Evolutionary conservation across 148 eudicot species (phyloP).

Genomic region (Dianthus caryophyllus): DNA sequence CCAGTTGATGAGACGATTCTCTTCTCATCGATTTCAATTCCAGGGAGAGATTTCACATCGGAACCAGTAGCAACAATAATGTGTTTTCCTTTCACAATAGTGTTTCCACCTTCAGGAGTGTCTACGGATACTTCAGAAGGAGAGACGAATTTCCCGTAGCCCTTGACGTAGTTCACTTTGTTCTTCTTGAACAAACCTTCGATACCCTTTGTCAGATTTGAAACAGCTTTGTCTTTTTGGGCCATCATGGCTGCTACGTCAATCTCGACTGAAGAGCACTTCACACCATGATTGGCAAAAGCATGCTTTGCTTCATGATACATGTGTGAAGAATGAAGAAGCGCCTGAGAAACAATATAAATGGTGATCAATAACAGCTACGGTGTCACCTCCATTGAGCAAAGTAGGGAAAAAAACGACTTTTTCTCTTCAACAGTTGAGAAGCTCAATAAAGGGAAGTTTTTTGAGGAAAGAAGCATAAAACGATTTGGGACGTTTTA

Average conservation of each 20-base stretch:
- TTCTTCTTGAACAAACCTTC: conserved; percentile 96
- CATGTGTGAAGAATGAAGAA: conserved; percentile 97
- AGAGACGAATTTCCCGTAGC: conserved; percentile 72
- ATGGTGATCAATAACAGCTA: not conserved
- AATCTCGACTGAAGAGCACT: conserved; percentile 59
- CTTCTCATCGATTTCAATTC: conserved; percentile 84
- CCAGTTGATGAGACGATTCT: conserved; percentile 81
- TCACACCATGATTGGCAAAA: conserved; percentile 81
- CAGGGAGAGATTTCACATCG: conserved; percentile 84
- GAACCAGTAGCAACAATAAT: conserved; percentile 92
- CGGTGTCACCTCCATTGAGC: not conserved
- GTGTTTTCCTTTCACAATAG: conserved; percentile 75
- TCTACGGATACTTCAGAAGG: conserved; percentile 92
- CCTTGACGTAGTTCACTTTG: conserved; percentile 91
- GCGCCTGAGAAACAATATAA: conserved; percentile 43
- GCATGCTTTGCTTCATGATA: conserved; percentile 84
- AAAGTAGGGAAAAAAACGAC: not conserved
- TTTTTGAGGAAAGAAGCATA: not conserved
- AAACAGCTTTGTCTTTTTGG: conserved; percentile 86
- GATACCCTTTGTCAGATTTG: conserved; percentile 64
- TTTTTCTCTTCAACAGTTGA: not conserved
- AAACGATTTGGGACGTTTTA: not conserved
- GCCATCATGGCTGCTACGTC: conserved; percentile 91
- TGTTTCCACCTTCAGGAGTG: conserved; percentile 61
- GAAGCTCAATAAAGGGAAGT: not conserved